These are phyloP conservation scores for Hymenoscyphus occultus DNA, from an alignment of 2,329 filamentous ascomycete species.

Conservation along the genomic window DNA sequence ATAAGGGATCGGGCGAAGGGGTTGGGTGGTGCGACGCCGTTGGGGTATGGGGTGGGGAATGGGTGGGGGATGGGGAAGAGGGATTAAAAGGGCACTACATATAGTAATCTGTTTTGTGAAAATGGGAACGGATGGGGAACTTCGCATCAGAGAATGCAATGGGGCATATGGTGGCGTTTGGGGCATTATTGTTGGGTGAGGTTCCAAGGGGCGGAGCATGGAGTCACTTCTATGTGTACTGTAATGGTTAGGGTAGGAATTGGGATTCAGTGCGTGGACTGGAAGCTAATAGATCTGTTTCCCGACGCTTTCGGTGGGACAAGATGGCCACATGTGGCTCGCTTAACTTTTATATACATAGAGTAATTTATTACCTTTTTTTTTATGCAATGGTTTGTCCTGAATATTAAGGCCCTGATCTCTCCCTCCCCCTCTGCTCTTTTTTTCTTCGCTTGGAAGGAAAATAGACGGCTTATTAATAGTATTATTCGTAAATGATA, in stretches of 20 bases:
- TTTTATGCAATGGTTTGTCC: not conserved
- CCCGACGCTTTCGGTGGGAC: not conserved
- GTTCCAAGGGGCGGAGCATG: not conserved
- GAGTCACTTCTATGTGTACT: not conserved
- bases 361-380: not conserved
- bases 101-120: too few species aligned
- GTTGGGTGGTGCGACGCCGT: conserved; percentile 31
- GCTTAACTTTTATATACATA: too few species aligned
- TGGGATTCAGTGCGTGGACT: too few species aligned
- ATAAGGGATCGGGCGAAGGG: conserved; percentile 29
- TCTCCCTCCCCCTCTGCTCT: too few species aligned
- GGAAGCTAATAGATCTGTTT: too few species aligned
- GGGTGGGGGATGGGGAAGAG: conserved; percentile 28
- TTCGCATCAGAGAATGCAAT: not conserved
- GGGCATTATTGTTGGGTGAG: not conserved
- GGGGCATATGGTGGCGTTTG: not conserved
- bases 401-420: not conserved
- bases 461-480: too few species aligned
- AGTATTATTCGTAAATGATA: too few species aligned
- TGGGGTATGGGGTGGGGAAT: conserved; percentile 31
- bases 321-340: not conserved
- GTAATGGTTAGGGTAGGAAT: too few species aligned
- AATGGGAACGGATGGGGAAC: not conserved
- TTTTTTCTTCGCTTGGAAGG: too few species aligned
- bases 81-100: conserved; percentile 8